Percentiles rank a stretch among this genome's conserved stretches.
phyloP scores from a whole-genome alignment of 371 early-diverging fungal genomes.

The Blakeslea trispora region DNA sequence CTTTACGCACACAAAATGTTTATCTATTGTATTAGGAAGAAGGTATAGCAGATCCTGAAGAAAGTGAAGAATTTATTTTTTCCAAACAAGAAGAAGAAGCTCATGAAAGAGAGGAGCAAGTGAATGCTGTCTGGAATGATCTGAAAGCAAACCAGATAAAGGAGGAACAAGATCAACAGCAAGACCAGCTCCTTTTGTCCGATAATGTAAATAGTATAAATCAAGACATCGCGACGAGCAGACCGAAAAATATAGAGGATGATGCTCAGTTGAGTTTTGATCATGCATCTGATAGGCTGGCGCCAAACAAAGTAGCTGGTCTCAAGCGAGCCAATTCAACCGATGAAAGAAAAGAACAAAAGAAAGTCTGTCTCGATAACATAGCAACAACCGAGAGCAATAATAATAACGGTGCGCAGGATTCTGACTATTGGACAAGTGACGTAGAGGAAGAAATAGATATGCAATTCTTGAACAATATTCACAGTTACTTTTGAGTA shows the following conservation, averaged over 20 bases:
- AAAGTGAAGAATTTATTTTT: conserved; percentile 4
- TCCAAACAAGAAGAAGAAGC: not conserved
- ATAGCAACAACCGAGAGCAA: too few relatives aligned
- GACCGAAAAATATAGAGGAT: too few relatives aligned
- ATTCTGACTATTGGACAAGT: conserved; percentile 7
- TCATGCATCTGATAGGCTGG: too few relatives aligned
- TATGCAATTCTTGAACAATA: conserved; percentile 4
- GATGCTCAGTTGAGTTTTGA: too few relatives aligned
- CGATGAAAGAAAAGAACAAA: not conserved
- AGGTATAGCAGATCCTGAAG: conserved; percentile 21
- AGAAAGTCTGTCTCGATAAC: not conserved
- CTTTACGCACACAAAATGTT: not conserved
- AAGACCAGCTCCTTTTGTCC: not conserved
- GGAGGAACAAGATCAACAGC: not conserved
- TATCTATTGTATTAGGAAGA: conserved; percentile 5
- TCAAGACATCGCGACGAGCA: not conserved
- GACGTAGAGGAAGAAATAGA: conserved; percentile 5
- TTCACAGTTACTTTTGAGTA: not conserved
- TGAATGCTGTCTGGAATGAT: conserved; percentile 3
- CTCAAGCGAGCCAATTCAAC: not conserved
- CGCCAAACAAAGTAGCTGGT: too few relatives aligned
- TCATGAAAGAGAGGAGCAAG: conserved; percentile 2
- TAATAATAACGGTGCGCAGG: not conserved
- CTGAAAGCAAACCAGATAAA: not conserved
- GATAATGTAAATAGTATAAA: not conserved